These are phyloP conservation scores for Smallanthus sonchifolius DNA, from an alignment of 129 eudicot genomes.

Conservation along the genomic window DNA sequence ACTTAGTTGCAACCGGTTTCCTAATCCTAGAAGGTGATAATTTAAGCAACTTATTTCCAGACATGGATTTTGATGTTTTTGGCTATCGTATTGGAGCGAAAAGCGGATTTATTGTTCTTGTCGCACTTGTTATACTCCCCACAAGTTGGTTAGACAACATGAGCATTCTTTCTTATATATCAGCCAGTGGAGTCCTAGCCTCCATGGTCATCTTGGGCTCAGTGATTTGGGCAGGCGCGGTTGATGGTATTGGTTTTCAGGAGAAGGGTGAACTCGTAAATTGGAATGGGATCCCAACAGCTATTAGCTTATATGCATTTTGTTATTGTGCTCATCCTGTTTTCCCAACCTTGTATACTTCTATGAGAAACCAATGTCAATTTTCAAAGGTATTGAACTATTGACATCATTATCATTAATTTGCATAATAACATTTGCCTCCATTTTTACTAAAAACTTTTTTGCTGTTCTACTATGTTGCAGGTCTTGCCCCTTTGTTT, in stretches of 20 bases:
- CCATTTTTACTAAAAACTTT: neutral
- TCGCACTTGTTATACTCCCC: constrained; percentile 62
- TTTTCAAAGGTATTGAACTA: constrained; percentile 50
- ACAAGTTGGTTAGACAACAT: constrained; percentile 53
- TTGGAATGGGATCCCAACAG: constrained; percentile 58
- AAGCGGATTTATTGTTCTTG: constrained; percentile 48
- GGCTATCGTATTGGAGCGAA: constrained; percentile 42
- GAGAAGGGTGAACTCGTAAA: constrained; percentile 46
- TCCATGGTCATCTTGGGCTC: constrained; percentile 57
- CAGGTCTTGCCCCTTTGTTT: constrained; percentile 79
- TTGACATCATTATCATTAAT: neutral
- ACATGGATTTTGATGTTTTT: constrained; percentile 29
- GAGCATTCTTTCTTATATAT: constrained; percentile 64
- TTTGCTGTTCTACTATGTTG: constrained; percentile 4
- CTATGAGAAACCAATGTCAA: constrained; percentile 60
- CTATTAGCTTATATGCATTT: constrained; percentile 70
- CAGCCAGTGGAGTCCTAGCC: constrained; percentile 79
- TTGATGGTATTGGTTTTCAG: constrained; percentile 70
- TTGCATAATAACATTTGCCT: neutral
- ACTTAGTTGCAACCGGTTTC: constrained; percentile 77
- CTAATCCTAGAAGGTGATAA: constrained; percentile 82
- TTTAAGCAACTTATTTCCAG: constrained; percentile 51
- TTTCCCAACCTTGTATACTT: constrained; percentile 74
- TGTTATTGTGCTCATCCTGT: constrained; percentile 94
- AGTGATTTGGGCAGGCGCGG: constrained; percentile 55